Percentiles rank a stretch among this genome's conserved stretches.
phyloP scores from a whole-genome alignment of 768 basidiomycete species.

The Cyclocybe cylindracea region DNA sequence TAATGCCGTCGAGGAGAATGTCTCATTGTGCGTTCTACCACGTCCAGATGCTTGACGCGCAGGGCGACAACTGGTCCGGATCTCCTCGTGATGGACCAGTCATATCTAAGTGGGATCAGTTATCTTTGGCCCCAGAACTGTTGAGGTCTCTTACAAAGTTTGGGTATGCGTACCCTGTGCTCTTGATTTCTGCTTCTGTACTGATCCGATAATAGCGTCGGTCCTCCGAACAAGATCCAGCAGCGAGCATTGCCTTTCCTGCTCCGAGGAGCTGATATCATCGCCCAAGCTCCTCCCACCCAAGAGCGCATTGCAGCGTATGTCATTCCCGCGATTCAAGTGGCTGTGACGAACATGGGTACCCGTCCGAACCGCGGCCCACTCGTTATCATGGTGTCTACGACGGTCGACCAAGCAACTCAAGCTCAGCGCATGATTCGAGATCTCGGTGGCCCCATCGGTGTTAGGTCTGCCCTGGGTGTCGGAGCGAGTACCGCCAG shows the following conservation, averaged over 20 bases:
- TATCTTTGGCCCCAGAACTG: slow-evolving; percentile 83
- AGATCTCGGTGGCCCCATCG: slow-evolving; percentile 91
- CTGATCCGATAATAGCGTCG: slow-evolving; percentile 56
- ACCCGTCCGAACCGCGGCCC: slow-evolving; percentile 73
- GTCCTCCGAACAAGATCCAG: slow-evolving; percentile 99
- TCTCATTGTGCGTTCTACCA: slow-evolving; percentile 1
- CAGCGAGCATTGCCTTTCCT: slow-evolving; percentile 96
- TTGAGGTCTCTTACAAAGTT: slow-evolving; percentile 90
- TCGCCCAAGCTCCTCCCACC: slow-evolving; percentile 97
- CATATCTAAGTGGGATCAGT: slow-evolving; percentile 95
- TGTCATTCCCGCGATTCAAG: slow-evolving; percentile 87
- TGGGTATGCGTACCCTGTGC: slow-evolving; percentile 59
- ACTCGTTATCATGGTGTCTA: slow-evolving; percentile 91
- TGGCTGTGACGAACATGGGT: slow-evolving; percentile 66
- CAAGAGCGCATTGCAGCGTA: slow-evolving; percentile 99
- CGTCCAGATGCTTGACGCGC: slow-evolving; percentile 53
- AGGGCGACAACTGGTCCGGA: slow-evolving; percentile 56
- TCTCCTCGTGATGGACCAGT: slow-evolving; percentile 76
- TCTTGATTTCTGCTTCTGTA: slow-evolving; percentile 5
- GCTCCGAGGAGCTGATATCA: slow-evolving; percentile 91
- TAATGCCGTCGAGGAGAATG: not conserved
- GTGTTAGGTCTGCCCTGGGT: slow-evolving; percentile 86
- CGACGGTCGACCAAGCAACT: slow-evolving; percentile 97
- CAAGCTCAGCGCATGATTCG: slow-evolving; percentile 96
- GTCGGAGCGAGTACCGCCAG: slow-evolving; percentile 73